Evolutionary conservation across 2,329 filamentous ascomycete species (phyloP), one percentile per base, ranked within the genome.

Genomic region (Aspergillus tanneri): DNA sequence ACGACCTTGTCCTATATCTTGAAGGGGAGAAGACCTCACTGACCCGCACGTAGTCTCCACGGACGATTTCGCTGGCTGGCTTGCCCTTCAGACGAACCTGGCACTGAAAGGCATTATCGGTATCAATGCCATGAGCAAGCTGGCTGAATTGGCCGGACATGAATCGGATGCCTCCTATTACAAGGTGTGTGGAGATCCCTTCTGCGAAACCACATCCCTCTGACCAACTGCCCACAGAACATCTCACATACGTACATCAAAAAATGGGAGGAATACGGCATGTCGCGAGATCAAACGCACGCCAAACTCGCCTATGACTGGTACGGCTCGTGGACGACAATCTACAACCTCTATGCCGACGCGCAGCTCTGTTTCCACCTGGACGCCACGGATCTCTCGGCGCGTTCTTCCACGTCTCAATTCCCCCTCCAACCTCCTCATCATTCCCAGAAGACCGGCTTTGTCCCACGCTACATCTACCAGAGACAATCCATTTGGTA

Each of bases 261-360:
- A 23, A 83, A 86, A 58, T 95, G 90, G 88, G 78, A 86, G 62
- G 72, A 77, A 16, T 80, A 82, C 45, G 88, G 81, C 46, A 84
- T 91, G 66, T 87, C 88, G 52, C 76, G 78, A 14, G 81, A 86
- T 47, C 80, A 82, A 7, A 74, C 83, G 1, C 88, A 92, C 66
- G 84, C 87, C 18, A 91, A 89, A 57, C 77, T 95, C 8, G 82
- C 86, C 9, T 95, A 95, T 70, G 80, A 89, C 63, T 84, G 86
- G 76, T 86, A 87, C 56, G 87, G 87, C 11, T 88, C 85, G 42
- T 91, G 87, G 87, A 90, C 87, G 5, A 90, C 86, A 0, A 78
- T 95, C 27, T 95, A 95, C 75, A 92, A 90, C 63, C 78, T 95
- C 21, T 95, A 89, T 70, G 83, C 85, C 11, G 89, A 95, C 70